phyloP scores from a whole-genome alignment of 495 filamentous ascomycete species.

The Pyronema domesticum region DNA sequence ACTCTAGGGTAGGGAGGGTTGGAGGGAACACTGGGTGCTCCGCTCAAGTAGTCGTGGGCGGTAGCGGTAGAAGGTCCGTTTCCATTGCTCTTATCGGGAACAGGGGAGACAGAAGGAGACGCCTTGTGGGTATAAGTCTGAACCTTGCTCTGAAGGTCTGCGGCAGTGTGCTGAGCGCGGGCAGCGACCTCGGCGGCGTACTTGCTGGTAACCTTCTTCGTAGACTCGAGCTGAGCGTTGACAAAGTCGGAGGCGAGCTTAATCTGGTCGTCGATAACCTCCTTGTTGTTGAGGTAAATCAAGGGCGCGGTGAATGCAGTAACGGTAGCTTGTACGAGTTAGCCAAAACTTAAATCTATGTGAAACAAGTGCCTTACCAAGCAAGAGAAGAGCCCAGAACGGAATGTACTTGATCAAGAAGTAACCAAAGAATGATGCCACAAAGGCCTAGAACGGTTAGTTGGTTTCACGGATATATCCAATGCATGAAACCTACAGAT shows the following conservation, averaged over 20 bases:
- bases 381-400: conserved; percentile 74
- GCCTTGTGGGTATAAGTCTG: conserved; percentile 38
- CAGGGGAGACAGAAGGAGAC: background rate
- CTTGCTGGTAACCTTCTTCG: conserved; percentile 62
- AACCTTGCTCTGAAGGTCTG: conserved; percentile 71
- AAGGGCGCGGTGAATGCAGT: conserved; percentile 72
- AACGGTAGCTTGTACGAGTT: conserved; percentile 33
- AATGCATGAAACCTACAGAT: conserved; percentile 41
- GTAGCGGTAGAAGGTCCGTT: background rate
- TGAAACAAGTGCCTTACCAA: conserved; percentile 26
- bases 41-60: background rate
- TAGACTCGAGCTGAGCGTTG: conserved; percentile 62
- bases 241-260: conserved; percentile 50
- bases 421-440: conserved; percentile 69
- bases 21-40: too few relatives aligned
- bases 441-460: conserved; percentile 41
- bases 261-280: conserved; percentile 78
- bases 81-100: background rate
- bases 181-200: conserved; percentile 62
- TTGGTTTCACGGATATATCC: conserved; percentile 8
- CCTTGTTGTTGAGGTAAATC: conserved; percentile 81
- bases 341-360: conserved; percentile 2
- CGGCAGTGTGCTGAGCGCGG: conserved; percentile 60
- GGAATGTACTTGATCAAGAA: conserved; percentile 87
- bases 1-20: too few relatives aligned